Evolutionary conservation across 768 basidiomycete genomes (phyloP).

Genomic region (Basidioascus undulatus): DNA sequence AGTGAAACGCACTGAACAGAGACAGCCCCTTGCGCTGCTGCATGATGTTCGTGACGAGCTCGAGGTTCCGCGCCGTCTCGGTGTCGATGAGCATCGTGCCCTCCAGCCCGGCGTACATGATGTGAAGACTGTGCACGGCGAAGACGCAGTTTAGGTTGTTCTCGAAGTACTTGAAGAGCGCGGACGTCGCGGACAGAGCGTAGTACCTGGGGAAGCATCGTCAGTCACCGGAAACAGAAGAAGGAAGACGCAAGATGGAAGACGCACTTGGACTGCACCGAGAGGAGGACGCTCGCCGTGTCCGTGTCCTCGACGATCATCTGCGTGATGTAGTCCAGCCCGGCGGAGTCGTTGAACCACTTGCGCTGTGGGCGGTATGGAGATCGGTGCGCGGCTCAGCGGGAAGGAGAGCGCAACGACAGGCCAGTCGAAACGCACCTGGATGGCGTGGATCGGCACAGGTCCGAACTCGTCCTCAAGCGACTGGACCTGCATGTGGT

Average conservation of each 20-base stretch:
- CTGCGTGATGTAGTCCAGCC: conserved; percentile 53
- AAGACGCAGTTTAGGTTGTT: conserved; percentile 43
- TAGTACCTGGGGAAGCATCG: conserved; percentile 37
- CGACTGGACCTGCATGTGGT: too few relatives aligned
- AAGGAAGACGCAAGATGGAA: too few relatives aligned
- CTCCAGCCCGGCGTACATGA: conserved; percentile 12
- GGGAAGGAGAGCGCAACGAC: conserved; percentile 2
- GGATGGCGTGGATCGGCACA: too few relatives aligned
- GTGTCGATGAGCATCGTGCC: conserved; percentile 83
- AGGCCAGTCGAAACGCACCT: background rate
- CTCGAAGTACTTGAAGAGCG: conserved; percentile 69
- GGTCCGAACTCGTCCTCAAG: too few relatives aligned
- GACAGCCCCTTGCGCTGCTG: conserved; percentile 17
- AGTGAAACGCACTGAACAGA: too few relatives aligned
- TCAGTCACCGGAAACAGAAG: background rate
- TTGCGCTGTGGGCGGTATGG: conserved; percentile 6
- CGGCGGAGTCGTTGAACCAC: conserved; percentile 15
- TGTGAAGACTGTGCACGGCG: conserved; percentile 19
- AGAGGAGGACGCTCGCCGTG: conserved; percentile 50
- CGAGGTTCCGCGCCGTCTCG: conserved; percentile 67
- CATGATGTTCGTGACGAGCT: conserved; percentile 55
- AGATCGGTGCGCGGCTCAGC: conserved; percentile 10
- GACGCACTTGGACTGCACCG: conserved; percentile 50
- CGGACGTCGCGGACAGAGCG: conserved; percentile 59
- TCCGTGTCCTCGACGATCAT: conserved; percentile 60